Percentiles rank a stretch among this genome's conserved stretches.
Evolutionary conservation across 257 asterid genomes (phyloP).

Genomic region (Lavandula angustifolia): DNA sequence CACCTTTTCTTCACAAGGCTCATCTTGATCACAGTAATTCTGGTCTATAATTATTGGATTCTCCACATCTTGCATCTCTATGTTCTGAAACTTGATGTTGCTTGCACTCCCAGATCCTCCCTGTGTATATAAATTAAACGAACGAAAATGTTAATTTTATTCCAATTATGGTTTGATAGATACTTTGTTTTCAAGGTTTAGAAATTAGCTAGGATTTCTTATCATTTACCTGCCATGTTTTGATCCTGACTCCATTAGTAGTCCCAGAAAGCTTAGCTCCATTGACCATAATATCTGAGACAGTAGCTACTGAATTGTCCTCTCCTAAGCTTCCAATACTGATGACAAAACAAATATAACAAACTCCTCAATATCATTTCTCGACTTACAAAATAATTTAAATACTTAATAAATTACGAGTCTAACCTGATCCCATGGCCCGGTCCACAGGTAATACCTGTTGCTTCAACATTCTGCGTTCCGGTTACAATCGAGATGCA

Average conservation of each 20-base stretch:
- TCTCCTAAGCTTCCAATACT: conserved; percentile 86
- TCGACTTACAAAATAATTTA: too few relatives aligned
- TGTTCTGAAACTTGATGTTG: conserved; percentile 66
- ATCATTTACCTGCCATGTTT: conserved; percentile 77
- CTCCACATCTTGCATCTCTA: conserved; percentile 60
- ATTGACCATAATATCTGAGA: conserved; percentile 59
- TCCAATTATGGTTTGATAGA: too few relatives aligned
- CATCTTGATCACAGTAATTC: conserved; percentile 63
- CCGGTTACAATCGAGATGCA: conserved; percentile 79
- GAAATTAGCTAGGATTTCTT: conserved; percentile 34
- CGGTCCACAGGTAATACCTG: conserved; percentile 71
- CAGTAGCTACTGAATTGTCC: conserved; percentile 56
- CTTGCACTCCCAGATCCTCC: conserved; percentile 90
- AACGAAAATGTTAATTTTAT: too few relatives aligned
- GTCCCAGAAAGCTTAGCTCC: conserved; percentile 71
- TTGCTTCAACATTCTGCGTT: conserved; percentile 49
- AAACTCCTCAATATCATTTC: neutral
- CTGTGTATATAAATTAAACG: conserved; percentile 33
- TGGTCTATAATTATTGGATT: conserved; percentile 87
- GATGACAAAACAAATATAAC: conserved; percentile 30
- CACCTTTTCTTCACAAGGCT: conserved; percentile 65
- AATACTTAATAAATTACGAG: too few relatives aligned
- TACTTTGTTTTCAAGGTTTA: too few relatives aligned
- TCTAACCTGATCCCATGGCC: conserved; percentile 93
- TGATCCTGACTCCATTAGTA: conserved; percentile 80